Conservation (phyloP, 768 basidiomycete genomes). For the Hortiboletus campestris region DNA sequence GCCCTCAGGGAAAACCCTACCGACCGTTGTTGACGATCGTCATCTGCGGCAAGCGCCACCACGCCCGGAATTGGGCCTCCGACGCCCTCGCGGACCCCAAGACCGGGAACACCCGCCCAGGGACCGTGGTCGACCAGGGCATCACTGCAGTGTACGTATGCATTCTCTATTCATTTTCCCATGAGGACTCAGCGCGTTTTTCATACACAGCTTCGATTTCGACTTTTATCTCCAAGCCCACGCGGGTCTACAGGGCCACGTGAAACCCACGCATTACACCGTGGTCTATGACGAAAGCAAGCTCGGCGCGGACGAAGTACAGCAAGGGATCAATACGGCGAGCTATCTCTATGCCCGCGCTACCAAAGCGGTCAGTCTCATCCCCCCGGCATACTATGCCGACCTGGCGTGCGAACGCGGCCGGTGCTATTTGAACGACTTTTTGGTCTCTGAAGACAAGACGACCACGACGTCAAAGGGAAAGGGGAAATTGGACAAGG, state of each 20-base stretch:
- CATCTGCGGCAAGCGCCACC: constrained; percentile 76
- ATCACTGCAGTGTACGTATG: constrained; percentile 61
- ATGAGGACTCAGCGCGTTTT: neutral
- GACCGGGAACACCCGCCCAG: constrained; percentile 77
- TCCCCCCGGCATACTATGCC: constrained; percentile 79
- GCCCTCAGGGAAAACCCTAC: constrained; percentile 45
- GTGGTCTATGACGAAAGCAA: constrained; percentile 76
- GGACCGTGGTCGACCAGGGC: constrained; percentile 79
- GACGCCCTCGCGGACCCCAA: constrained; percentile 44
- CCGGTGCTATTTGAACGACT: constrained; percentile 71
- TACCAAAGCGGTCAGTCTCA: constrained; percentile 78
- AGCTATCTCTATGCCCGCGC: constrained; percentile 81
- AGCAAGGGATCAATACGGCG: constrained; percentile 65
- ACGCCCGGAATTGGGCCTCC: constrained; percentile 58
- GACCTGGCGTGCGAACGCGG: constrained; percentile 83
- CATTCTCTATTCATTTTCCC: neutral
- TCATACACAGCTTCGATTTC: constrained; percentile 49
- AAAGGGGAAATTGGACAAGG: constrained; percentile 27
- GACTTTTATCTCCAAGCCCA: constrained; percentile 75
- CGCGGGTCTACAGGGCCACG: constrained; percentile 68
- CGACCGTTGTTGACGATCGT: constrained; percentile 65
- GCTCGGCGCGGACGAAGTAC: constrained; percentile 68
- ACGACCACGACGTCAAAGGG: constrained; percentile 37
- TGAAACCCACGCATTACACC: constrained; percentile 74
- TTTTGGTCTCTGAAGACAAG: constrained; percentile 57